These are phyloP conservation scores for Rhodomyrtus psidioides DNA, from an alignment of 441 rosid genomes.

Conservation along the genomic window DNA sequence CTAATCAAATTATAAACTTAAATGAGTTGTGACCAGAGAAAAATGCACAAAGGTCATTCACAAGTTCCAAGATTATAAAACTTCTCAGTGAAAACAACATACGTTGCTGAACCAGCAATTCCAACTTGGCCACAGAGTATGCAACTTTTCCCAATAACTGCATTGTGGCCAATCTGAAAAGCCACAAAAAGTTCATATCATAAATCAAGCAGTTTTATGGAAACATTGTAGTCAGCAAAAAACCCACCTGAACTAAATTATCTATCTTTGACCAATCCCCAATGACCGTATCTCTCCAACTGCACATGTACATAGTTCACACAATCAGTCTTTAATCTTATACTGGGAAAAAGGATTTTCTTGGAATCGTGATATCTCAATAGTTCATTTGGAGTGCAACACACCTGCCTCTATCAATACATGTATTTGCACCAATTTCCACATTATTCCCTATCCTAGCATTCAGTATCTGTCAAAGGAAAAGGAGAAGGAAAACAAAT, in stretches of 20 bases:
- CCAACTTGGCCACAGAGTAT: constrained; percentile 82
- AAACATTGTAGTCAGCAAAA: not conserved
- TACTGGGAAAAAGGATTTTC: not conserved
- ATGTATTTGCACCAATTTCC: constrained; percentile 71
- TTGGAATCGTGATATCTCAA: not conserved
- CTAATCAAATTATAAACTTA: not conserved
- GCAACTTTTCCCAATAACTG: constrained; percentile 57
- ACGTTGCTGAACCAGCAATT: constrained; percentile 75
- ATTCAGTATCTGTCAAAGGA: constrained; percentile 28
- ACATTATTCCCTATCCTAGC: constrained; percentile 54
- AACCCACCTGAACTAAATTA: constrained; percentile 63
- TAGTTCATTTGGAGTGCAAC: not conserved
- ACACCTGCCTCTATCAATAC: constrained; percentile 75
- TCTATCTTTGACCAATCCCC: constrained; percentile 71
- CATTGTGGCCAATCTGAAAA: constrained; percentile 71
- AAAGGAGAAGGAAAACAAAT: not conserved
- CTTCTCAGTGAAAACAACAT: constrained; percentile 13
- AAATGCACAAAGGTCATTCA: not conserved
- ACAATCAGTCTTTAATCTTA: not conserved
- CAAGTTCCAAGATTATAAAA: not conserved
- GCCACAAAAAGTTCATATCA: not conserved
- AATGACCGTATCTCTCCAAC: constrained; percentile 73
- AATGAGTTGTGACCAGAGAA: not conserved
- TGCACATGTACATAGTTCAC: constrained; percentile 21
- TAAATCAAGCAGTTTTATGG: not conserved